Percentiles rank a stretch among this genome's conserved stretches.
Evolutionary conservation across 2,329 filamentous ascomycete species (phyloP).

Genomic region (Incumbomyces delicatus): DNA sequence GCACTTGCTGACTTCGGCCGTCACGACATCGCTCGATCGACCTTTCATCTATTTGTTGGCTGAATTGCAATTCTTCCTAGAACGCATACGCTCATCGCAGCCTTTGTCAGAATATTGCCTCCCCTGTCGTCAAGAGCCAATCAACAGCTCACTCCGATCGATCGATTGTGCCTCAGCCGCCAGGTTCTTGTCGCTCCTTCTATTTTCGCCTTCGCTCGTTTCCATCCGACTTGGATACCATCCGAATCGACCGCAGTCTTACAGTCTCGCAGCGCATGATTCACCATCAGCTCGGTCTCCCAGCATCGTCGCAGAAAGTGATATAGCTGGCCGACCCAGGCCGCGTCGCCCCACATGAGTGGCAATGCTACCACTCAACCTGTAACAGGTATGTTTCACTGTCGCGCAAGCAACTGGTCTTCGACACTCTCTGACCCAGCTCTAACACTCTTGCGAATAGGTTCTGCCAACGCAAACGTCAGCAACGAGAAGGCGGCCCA

Average conservation of each 20-base stretch:
- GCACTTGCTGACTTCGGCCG: not conserved
- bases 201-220: slow-evolving; percentile 1
- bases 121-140: slow-evolving; percentile 5
- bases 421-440: not conserved
- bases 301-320: not conserved
- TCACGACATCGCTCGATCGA: too few relatives aligned
- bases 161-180: slow-evolving; percentile 7
- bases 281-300: not conserved
- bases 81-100: not conserved
- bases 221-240: slow-evolving; percentile 1
- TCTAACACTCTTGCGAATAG: slow-evolving; percentile 13
- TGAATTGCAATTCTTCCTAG: not conserved
- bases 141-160: slow-evolving; percentile 1
- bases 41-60: too few relatives aligned
- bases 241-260: not conserved
- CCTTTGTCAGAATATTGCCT: not conserved
- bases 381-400: slow-evolving; percentile 16
- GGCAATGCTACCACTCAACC: slow-evolving; percentile 20
- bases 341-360: slow-evolving; percentile 23
- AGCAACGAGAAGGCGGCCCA: slow-evolving; percentile 8
- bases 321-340: slow-evolving; percentile 12
- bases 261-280: slow-evolving; percentile 6
- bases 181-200: slow-evolving; percentile 5
- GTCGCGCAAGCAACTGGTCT: slow-evolving; percentile 4
- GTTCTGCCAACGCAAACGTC: slow-evolving; percentile 4